Evolutionary conservation across 352 stramenopile species (phyloP), one percentile per base, ranked within the genome.

Genomic region (Elongisporangium senticosum): DNA sequence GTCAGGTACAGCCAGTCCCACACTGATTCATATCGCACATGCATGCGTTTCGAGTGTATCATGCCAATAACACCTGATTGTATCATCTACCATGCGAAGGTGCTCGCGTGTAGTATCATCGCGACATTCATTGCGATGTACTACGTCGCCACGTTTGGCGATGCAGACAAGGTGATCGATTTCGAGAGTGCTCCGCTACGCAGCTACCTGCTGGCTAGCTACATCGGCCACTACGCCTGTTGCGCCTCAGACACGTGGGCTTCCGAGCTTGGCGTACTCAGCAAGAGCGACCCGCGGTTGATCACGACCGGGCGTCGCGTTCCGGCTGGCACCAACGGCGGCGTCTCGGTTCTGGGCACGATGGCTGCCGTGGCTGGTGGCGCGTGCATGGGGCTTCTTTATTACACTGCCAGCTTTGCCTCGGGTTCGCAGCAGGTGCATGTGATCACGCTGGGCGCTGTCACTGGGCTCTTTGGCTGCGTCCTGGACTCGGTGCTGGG

Each of bases 251-350:
- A 99, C 69, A 98, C 96, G 15, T 96, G 96, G 81, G 92, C 94
- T n/a, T 98, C 89, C 2, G 96, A 98, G 68, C 72, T 98, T 10
- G 96, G 95, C 7, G 95, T 98, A 24, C 72, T 98, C 0, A 89
- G 79, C 52, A 72, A 71, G 48, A 74, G 64, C 51, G 52, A 67
- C 15, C 96, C 96, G 1, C 59, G 93, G 48, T 75, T 98, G 28
- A 86, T 98, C 58, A 98, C 92, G 47, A 85, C 75, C 43, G 56
- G 90, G n/a, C 47, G 54, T 1, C 60, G 68, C 19, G 96, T 98
- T 20, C 94, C 94, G 1, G 75, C 86, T 0, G 94, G 96, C 7
- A 98, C 95, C 6, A 98, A 98, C 75, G 96, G 96, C 48, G 96
- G 89, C 11, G 74, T 98, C n/a, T 97, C 91, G 7, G 4, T 80